phyloP scores from a whole-genome alignment of 805 yeast genomes.

The Ogataea ganodermae region DNA sequence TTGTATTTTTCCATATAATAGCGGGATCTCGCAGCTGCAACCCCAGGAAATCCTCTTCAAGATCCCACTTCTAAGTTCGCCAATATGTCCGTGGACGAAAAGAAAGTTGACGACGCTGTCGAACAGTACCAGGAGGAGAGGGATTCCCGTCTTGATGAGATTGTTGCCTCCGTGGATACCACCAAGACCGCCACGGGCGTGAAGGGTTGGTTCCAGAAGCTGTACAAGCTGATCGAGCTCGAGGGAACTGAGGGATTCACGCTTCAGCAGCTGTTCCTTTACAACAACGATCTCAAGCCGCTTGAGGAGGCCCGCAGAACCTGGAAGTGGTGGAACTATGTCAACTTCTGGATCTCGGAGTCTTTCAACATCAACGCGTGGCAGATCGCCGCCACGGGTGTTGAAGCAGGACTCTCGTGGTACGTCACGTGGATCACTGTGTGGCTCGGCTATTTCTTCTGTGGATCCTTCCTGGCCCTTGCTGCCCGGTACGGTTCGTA shows the following conservation, averaged over 20 bases:
- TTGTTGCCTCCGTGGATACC: background rate
- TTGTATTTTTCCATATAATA: too few relatives aligned
- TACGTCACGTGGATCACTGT: slow-evolving; percentile 91
- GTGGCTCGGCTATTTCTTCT: slow-evolving; percentile 77
- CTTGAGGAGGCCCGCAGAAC: slow-evolving; percentile 71
- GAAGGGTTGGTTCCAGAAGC: background rate
- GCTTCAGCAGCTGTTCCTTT: slow-evolving; percentile 62
- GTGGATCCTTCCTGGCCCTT: slow-evolving; percentile 68
- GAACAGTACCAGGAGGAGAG: slow-evolving; percentile 4
- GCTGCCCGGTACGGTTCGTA: slow-evolving; percentile 78
- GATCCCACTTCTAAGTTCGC: background rate
- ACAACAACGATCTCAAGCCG: slow-evolving; percentile 76
- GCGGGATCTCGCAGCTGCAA: background rate
- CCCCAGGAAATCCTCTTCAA: background rate
- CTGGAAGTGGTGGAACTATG: slow-evolving; percentile 86
- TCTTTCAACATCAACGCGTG: slow-evolving; percentile 88
- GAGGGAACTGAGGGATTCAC: slow-evolving; percentile 42
- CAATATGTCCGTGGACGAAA: slow-evolving; percentile 1
- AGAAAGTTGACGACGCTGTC: background rate
- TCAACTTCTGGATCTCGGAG: slow-evolving; percentile 86
- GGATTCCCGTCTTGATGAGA: background rate
- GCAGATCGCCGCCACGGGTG: slow-evolving; percentile 90
- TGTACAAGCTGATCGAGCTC: slow-evolving; percentile 22
- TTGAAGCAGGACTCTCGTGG: slow-evolving; percentile 76
- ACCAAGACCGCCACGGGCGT: background rate